Base-by-base conservation (phyloP, 768 basidiomycete species). In the Solioccasus polychromus region DNA sequence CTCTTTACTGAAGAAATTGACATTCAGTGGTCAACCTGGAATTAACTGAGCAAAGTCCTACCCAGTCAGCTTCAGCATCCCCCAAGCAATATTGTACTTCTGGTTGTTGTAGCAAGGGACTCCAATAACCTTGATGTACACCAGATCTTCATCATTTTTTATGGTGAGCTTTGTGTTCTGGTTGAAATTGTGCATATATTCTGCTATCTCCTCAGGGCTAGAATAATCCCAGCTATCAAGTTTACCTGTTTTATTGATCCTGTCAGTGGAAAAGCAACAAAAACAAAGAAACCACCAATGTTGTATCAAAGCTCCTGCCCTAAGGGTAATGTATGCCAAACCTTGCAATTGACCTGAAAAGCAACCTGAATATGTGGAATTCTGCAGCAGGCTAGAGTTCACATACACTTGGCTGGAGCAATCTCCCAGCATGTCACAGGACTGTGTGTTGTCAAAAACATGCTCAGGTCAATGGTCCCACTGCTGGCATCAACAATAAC, bases 311-410 rank as follows among this genome's bases (percentile, higher is more conserved):
- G 52, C 47, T 1, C 56, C 51, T 2, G 74, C 73, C 29, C 68
- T 64, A 12, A 68, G 64, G 17, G 63, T 75, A 14, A 78, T 73
- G 48, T 72, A 75, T 1, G 73, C 65, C 0, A 76, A 77, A 17
- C 76, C 76, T 35, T 70, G 61, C 38, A 76, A 67, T 23, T 66
- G 65, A 58, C 74, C 75, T 76, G 32, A 15, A 20, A 22, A 17
- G 19, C 28, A 20, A 7, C 25, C 20, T 41, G 18, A 25, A 9
- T 8, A 22, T n/a, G n/a, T 5, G n/a, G 30, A 12, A 24, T 30
- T 23, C 35, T 9, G 22, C 20, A 2, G 17, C 19, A 2, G 5
- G 3, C 1, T 4, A 20, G 8, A 29, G 6, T 9, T n/a, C 12
- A 8, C 42, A 12, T 47, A 63, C 66, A 66, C 25, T 60, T 61